These are phyloP conservation scores for Jaltomata sinuosa DNA, from an alignment of 257 asterid species.

Conservation along the genomic window DNA sequence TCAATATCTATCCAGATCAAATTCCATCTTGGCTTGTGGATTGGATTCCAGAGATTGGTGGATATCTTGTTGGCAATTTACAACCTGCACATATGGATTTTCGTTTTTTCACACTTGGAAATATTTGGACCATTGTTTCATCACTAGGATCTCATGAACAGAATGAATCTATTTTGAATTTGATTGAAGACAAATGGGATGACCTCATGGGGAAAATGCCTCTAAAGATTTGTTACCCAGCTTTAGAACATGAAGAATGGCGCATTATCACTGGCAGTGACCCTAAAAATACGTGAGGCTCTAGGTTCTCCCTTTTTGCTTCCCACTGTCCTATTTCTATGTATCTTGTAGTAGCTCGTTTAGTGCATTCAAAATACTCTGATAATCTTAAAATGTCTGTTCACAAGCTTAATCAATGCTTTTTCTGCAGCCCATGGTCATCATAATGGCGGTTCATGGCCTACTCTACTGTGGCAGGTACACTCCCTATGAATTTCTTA, in stretches of 20 bases:
- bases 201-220: conserved; percentile 33
- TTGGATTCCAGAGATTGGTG: conserved; percentile 35
- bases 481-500: not conserved
- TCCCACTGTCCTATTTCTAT: not conserved
- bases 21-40: conserved; percentile 38
- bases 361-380: not conserved
- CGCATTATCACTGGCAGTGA: conserved; percentile 37
- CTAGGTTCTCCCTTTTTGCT: not conserved
- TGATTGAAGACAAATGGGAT: conserved; percentile 33
- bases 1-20: conserved; percentile 63
- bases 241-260: conserved; percentile 35
- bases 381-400: not conserved
- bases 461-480: conserved; percentile 46
- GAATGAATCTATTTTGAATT: conserved; percentile 25
- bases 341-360: not conserved
- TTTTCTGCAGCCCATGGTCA: conserved; percentile 33
- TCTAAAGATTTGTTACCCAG: conserved; percentile 34
- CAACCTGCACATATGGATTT: conserved; percentile 47
- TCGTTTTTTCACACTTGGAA: conserved; percentile 35
- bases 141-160: conserved; percentile 24
- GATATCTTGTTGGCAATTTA: conserved; percentile 30
- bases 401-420: not conserved
- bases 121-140: conserved; percentile 33
- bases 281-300: conserved; percentile 39
- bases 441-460: conserved; percentile 42